Conservation (phyloP, 2,329 filamentous ascomycete genomes). For the Cryphonectria japonica region DNA sequence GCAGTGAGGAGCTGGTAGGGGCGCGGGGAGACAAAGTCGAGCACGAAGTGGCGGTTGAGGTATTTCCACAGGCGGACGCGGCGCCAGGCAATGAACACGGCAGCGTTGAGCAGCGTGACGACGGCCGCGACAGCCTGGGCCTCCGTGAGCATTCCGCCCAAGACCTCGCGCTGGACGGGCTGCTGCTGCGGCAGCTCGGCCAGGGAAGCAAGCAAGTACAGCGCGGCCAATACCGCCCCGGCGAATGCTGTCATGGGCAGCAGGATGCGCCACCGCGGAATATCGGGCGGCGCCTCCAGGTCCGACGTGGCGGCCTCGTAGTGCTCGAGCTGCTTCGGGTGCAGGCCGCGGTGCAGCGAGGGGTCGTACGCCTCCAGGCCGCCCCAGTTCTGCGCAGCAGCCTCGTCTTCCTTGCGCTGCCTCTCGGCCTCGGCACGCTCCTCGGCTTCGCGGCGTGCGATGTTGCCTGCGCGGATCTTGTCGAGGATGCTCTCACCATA, state of each 20-base stretch:
- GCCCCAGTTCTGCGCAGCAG: slow-evolving; percentile 43
- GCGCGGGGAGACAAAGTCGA: slow-evolving; percentile 66
- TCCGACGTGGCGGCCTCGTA: slow-evolving; percentile 52
- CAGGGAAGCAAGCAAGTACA: slow-evolving; percentile 47
- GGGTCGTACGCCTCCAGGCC: slow-evolving; percentile 43
- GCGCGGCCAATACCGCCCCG: slow-evolving; percentile 46
- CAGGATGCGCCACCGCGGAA: slow-evolving; percentile 57
- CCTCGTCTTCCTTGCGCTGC: slow-evolving; percentile 46
- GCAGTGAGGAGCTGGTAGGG: slow-evolving; percentile 65
- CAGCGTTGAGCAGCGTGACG: slow-evolving; percentile 63
- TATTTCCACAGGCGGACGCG: slow-evolving; percentile 66
- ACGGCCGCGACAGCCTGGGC: slow-evolving; percentile 66
- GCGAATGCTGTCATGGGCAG: slow-evolving; percentile 57
- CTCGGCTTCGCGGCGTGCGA: slow-evolving; percentile 53
- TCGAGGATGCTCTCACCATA: slow-evolving; percentile 64
- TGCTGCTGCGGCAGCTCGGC: slow-evolving; percentile 7
- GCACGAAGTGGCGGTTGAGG: slow-evolving; percentile 70
- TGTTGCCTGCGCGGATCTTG: slow-evolving; percentile 57
- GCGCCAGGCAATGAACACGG: slow-evolving; percentile 63
- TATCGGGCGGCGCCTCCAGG: slow-evolving; percentile 55
- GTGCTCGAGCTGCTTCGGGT: slow-evolving; percentile 46
- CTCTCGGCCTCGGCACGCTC: slow-evolving; percentile 48
- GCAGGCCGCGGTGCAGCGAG: slow-evolving; percentile 24
- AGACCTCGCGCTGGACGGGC: not conserved
- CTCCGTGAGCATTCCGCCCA: slow-evolving; percentile 54